A percentile compares a stretch with the other conserved stretches of the same genome.
Conservation (phyloP, 1,139 yeast genomes). For the Hemisphaericaspora subhashii region DNA sequence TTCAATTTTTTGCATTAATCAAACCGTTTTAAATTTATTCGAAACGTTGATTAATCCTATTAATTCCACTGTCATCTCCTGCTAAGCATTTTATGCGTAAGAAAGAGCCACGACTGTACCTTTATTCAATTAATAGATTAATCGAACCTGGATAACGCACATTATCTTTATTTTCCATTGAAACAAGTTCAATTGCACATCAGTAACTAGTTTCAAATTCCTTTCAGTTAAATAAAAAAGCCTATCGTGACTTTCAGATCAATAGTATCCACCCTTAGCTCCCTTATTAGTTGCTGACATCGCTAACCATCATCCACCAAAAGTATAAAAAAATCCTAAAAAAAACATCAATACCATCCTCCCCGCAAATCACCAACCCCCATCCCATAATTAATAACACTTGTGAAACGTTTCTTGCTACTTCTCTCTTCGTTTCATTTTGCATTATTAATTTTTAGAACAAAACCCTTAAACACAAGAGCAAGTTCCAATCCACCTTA, state of each 20-base stretch:
- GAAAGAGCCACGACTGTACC: conserved; percentile 45
- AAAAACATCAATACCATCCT: background rate
- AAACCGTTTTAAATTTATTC: background rate
- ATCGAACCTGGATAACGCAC: conserved; percentile 46
- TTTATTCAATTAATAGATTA: conserved; percentile 25
- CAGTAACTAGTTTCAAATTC: conserved; percentile 2
- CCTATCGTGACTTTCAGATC: conserved; percentile 6
- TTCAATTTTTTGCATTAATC: background rate
- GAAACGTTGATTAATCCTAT: conserved; percentile 5
- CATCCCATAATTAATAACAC: conserved; percentile 10
- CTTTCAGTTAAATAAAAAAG: background rate
- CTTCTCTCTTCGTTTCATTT: conserved; percentile 50
- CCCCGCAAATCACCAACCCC: background rate
- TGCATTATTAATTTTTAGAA: conserved; percentile 13
- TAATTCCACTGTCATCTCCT: conserved; percentile 1
- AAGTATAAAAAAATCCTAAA: background rate
- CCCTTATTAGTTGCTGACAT: conserved; percentile 19
- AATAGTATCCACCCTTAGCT: conserved; percentile 6
- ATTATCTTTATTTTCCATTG: background rate
- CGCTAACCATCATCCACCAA: background rate
- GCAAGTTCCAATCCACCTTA: conserved; percentile 47
- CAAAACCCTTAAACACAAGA: conserved; percentile 25
- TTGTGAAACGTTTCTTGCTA: conserved; percentile 53
- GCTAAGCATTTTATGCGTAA: conserved; percentile 41
- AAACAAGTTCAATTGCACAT: background rate